Base-by-base conservation (phyloP, 78 protist genomes). In the Dictyostelium capitatum region DNA sequence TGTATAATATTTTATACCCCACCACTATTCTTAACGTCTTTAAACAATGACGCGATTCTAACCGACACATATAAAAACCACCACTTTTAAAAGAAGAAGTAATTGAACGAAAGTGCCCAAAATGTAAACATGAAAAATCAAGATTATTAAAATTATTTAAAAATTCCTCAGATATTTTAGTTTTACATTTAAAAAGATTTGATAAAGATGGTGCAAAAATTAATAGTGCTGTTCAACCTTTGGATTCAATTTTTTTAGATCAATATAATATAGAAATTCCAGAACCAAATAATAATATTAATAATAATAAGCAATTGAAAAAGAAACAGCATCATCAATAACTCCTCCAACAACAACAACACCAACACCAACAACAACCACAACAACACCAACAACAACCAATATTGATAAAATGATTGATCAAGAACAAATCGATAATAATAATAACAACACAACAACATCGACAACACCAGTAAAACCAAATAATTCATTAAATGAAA, bases 31-130 rank as follows among this genome's bases (percentile, higher is more conserved):
- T n/a, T n/a, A n/a, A n/a, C n/a, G n/a, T n/a, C n/a, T n/a, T n/a
- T n/a, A n/a, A n/a, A n/a, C n/a, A n/a, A n/a, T n/a, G n/a, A n/a
- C n/a, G n/a, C n/a, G n/a, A n/a, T n/a, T n/a, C n/a, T n/a, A n/a
- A n/a, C n/a, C n/a, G n/a, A n/a, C n/a, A n/a, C n/a, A n/a, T n/a
- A n/a, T n/a, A n/a, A n/a, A n/a, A n/a, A n/a, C n/a, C n/a, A n/a
- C n/a, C n/a, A n/a, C n/a, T n/a, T 50, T 77, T 87, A 32, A 87
- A 87, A 64, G 93, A 87, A n/a, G 93, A 87, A 47, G 37, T 20
- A 3, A 87, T 87, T 62, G 93, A 87, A 6, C 77, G 93, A 77
- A 87, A 77, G 32, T 87, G 93, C 50, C 9, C 64, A 54, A 48
- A 78, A 15, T 87, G 93, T 51, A 47, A 53, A 37, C 64, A 77